Evolutionary conservation across 2,329 filamentous ascomycete genomes (phyloP), one percentile per base, ranked within the genome.

Genomic region (Fusarium pininemorale): DNA sequence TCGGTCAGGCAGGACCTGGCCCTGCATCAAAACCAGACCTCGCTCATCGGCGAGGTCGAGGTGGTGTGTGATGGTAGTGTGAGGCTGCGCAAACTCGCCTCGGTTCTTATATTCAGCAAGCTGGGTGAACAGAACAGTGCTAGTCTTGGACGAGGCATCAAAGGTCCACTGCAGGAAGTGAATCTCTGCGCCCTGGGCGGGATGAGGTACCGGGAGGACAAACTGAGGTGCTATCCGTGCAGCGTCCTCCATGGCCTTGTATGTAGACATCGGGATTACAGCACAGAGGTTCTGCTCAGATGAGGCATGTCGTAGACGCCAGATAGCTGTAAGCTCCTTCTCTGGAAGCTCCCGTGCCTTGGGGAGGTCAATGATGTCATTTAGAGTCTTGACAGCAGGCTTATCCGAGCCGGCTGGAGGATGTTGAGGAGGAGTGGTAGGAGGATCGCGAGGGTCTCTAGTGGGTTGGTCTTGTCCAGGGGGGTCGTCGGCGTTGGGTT

Each of bases 111-210:
- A 99, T 81, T 98, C 94, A 22, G 94, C 96, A 38, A 99, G 88
- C 79, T 96, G 93, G 2, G 96, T 99, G 84, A 99, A 98, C 39
- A 99, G 90, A 11, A 98, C 92, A 1, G 93, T 94, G 67, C 89
- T 90, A 7, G 91, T 92, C 69, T 88, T 84, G 24, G 87, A 88
- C 64, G 85, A 85, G 28, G 83, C 84, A 69, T 97, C 95, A 83
- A 98, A 98, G 0, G 93, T 93, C 94, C 97, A 99, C 83, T 99
- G 96, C 71, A 99, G 84, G 82, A 97, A 98, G 84, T 99, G 96
- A 51, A 99, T 95, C 83, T 98, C 96, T 53, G 95, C 94, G 58
- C 94, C 94, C 74, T 87, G 86, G 30, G 82, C 84, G 53, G 84
- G 84, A 82, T 89, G 93, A 74, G 93, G 93, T 12, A 98, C 88